phyloP scores from a whole-genome alignment of 1,284 basidiomycete species.

The Apiotrichum sp. region DNA sequence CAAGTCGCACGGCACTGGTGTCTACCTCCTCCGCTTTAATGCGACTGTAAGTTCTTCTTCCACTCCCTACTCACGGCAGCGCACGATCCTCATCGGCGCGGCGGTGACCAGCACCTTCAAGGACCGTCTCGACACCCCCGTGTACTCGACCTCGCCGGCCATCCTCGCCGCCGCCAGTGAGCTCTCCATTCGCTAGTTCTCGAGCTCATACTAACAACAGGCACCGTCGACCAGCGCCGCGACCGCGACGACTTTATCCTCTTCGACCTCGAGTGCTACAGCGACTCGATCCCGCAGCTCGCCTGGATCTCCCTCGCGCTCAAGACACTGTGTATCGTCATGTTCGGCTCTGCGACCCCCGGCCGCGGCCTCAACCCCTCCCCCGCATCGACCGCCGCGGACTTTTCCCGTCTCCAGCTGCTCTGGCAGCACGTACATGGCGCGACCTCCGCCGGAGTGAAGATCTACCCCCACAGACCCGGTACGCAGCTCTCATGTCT shows the following conservation, averaged over 20 bases:
- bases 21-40: neutral
- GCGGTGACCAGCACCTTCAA: neutral
- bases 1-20: neutral
- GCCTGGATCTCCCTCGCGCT: neutral
- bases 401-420: neutral
- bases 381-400: neutral
- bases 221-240: neutral
- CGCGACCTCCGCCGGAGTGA: neutral
- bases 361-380: neutral
- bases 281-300: neutral
- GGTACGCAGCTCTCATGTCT: neutral
- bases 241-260: conserved; percentile 1
- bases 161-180: neutral
- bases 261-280: neutral
- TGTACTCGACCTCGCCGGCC: neutral
- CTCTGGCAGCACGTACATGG: neutral
- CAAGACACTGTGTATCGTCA: neutral
- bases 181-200: neutral
- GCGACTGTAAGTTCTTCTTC: neutral
- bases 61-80: neutral
- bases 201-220: neutral
- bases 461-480: neutral
- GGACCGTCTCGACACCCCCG: neutral
- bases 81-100: neutral
- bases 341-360: neutral